Evolutionary conservation across 2,329 filamentous ascomycete species (phyloP).

Genomic region (Verticillium isaacii): DNA sequence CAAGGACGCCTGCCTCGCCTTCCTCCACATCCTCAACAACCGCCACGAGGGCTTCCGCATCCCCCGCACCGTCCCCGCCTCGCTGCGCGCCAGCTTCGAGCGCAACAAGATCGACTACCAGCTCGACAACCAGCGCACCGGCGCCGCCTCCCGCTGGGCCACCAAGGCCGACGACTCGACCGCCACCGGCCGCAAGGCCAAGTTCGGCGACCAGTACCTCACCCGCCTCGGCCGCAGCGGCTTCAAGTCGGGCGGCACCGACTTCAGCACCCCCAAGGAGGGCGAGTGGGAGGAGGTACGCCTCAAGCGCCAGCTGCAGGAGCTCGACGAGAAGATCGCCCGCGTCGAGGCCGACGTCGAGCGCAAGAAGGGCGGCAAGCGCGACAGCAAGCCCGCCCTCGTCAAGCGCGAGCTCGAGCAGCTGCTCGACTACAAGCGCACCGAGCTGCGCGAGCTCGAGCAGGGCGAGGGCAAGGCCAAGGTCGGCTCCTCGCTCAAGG

Average conservation of each 20-base stretch:
- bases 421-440: conserved; percentile 89
- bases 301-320: conserved; percentile 84
- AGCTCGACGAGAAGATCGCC: conserved; percentile 83
- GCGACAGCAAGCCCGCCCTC: conserved; percentile 79
- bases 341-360: conserved; percentile 73
- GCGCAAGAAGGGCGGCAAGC: conserved; percentile 55
- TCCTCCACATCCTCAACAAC: conserved; percentile 94
- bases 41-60: conserved; percentile 94
- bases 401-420: conserved; percentile 94
- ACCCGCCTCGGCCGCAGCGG: conserved; percentile 80
- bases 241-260: conserved; percentile 80
- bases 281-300: conserved; percentile 93
- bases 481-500: conserved; percentile 68
- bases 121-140: conserved; percentile 65
- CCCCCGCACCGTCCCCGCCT: conserved; percentile 84
- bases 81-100: conserved; percentile 87
- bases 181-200: conserved; percentile 82
- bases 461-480: conserved; percentile 64
- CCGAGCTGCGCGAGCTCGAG: conserved; percentile 70
- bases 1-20: conserved; percentile 91
- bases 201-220: conserved; percentile 96
- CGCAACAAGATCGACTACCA: conserved; percentile 97
- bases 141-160: conserved; percentile 71
- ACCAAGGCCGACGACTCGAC: conserved; percentile 75
- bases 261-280: conserved; percentile 74